Conservation (phyloP, 2,329 filamentous ascomycete species). For the Chrysoporthe puriensis region DNA sequence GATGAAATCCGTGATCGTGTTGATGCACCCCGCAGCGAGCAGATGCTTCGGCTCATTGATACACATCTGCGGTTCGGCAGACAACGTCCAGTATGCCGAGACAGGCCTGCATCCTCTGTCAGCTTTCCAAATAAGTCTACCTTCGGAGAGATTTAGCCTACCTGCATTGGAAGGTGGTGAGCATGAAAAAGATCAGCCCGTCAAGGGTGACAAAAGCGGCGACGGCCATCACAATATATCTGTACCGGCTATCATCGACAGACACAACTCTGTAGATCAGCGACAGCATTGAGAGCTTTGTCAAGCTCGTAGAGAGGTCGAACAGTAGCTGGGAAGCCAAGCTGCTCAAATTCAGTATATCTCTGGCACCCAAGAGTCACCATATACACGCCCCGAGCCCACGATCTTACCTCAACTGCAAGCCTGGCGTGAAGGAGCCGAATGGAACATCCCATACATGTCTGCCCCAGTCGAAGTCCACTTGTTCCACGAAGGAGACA, state of each 20-base stretch:
- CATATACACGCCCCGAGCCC: not conserved
- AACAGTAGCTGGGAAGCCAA: conserved; percentile 43
- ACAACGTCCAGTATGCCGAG: conserved; percentile 44
- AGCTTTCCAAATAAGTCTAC: not conserved
- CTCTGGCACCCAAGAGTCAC: not conserved
- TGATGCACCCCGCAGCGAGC: conserved; percentile 59
- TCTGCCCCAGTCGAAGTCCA: conserved; percentile 37
- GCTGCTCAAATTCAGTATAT: conserved; percentile 26
- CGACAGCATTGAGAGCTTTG: conserved; percentile 47
- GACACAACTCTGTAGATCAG: conserved; percentile 43
- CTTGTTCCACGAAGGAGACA: conserved; percentile 36
- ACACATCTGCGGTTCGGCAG: conserved; percentile 41
- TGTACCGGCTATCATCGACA: conserved; percentile 38
- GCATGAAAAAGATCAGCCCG: conserved; percentile 41
- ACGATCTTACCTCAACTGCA: conserved; percentile 36
- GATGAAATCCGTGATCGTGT: conserved; percentile 62
- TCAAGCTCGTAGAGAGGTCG: conserved; percentile 42
- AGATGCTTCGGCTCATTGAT: conserved; percentile 56
- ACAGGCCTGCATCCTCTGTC: conserved; percentile 38
- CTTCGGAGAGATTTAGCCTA: conserved; percentile 31
- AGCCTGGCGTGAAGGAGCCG: conserved; percentile 30
- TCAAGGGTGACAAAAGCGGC: conserved; percentile 38
- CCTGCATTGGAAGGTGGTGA: conserved; percentile 45
- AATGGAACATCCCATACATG: conserved; percentile 41
- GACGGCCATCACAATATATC: conserved; percentile 37